Base-by-base conservation (phyloP, 306 rosid species). In the Trifolium fragiferum region DNA sequence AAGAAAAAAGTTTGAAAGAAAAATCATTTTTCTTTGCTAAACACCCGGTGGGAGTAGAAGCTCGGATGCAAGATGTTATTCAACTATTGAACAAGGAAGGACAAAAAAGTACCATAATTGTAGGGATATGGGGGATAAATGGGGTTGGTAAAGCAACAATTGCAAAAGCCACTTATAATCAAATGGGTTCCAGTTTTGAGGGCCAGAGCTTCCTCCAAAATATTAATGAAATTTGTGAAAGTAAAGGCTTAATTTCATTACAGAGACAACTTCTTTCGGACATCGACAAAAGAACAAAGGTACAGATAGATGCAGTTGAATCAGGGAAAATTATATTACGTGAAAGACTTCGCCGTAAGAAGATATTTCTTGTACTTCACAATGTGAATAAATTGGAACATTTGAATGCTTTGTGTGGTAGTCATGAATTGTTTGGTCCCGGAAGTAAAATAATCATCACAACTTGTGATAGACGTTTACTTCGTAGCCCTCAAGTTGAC, bases 361-460 rank as follows among this genome's bases (percentile, higher is more conserved):
- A 1, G 41, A 30, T 46, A 19, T 25, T 79, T 43, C 33, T 72
- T 44, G 68, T 79, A 47, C 82, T 71, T 25, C 78, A 79, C 10
- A 8, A 7, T 49, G 55, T 49, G 21, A n/a, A n/a, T n/a, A n/a
- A n/a, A n/a, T n/a, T n/a, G n/a, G n/a, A n/a, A n/a, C n/a, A n/a
- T n/a, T n/a, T n/a, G n/a, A n/a, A n/a, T n/a, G n/a, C n/a, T n/a
- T n/a, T n/a, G n/a, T n/a, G n/a, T n/a, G n/a, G n/a, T n/a, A n/a
- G n/a, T n/a, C n/a, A n/a, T n/a, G n/a, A n/a, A n/a, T n/a, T n/a
- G n/a, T n/a, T n/a, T n/a, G n/a, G n/a, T n/a, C n/a, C n/a, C n/a
- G n/a, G n/a, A n/a, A n/a, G n/a, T n/a, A n/a, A n/a, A n/a, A n/a
- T n/a, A n/a, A n/a, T n/a, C n/a, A n/a, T n/a, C n/a, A n/a, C n/a